phyloP scores from a whole-genome alignment of 495 filamentous ascomycete species.

The Jackrogersella minutella region DNA sequence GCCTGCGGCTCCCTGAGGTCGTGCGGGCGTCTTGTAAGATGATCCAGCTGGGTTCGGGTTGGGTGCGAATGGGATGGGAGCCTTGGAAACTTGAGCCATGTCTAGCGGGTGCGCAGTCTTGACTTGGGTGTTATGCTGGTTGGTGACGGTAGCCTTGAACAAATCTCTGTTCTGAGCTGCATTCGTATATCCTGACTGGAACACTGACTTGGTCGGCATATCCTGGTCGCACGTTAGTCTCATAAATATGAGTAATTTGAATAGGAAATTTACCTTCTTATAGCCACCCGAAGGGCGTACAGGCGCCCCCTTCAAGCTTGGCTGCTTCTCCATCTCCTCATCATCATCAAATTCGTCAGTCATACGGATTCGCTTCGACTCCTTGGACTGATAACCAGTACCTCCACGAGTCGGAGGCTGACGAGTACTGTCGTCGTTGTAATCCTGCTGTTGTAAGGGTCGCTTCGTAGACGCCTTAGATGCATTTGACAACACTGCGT shows the following conservation, averaged over 20 bases:
- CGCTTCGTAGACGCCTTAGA: slow-evolving; percentile 58
- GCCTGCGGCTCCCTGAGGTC: slow-evolving; percentile 52
- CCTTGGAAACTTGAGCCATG: slow-evolving; percentile 82
- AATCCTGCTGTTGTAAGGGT: slow-evolving; percentile 60
- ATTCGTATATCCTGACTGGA: slow-evolving; percentile 68
- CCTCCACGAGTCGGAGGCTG: slow-evolving; percentile 49
- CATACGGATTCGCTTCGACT: slow-evolving; percentile 65
- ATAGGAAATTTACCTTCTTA: slow-evolving; percentile 66
- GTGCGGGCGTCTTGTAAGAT: slow-evolving; percentile 68
- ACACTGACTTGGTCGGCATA: slow-evolving; percentile 66
- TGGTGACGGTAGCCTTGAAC: slow-evolving; percentile 59
- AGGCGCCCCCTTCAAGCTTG: slow-evolving; percentile 76
- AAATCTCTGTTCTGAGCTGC: slow-evolving; percentile 51
- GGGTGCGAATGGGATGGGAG: slow-evolving; percentile 88
- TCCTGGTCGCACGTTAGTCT: slow-evolving; percentile 55
- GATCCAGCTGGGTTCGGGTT: slow-evolving; percentile 63
- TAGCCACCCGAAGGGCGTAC: slow-evolving; percentile 82
- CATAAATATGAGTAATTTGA: neutral
- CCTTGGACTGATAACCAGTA: slow-evolving; percentile 58
- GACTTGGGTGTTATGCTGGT: slow-evolving; percentile 61
- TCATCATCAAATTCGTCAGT: slow-evolving; percentile 64
- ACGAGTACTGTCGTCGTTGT: slow-evolving; percentile 56
- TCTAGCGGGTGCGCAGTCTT: slow-evolving; percentile 74
- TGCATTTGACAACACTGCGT: slow-evolving; percentile 50
- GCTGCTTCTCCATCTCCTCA: slow-evolving; percentile 50